Evolutionary conservation across 2,329 filamentous ascomycete species (phyloP).

Genomic region (Venturia oleaginea): DNA sequence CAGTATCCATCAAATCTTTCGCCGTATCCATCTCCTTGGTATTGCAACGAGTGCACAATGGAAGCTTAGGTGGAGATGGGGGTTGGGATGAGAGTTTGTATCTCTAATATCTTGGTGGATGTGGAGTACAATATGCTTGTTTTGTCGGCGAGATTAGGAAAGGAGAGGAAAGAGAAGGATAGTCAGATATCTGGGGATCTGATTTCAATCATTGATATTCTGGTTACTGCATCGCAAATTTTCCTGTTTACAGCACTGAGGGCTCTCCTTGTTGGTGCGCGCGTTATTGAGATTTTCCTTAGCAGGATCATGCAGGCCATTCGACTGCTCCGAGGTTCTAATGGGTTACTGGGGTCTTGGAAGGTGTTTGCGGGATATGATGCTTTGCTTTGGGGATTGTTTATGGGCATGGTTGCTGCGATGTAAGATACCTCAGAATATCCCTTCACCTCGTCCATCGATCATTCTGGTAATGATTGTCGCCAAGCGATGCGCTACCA

Average conservation of each 20-base stretch:
- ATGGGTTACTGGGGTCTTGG: not conserved
- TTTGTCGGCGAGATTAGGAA: not conserved
- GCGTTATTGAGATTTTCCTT: not conserved
- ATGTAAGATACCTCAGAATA: not conserved
- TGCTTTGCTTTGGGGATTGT: not conserved
- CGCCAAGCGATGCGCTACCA: no score
- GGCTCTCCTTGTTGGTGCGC: not conserved
- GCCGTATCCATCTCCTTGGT: not conserved
- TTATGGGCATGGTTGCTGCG: not conserved
- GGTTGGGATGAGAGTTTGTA: not conserved
- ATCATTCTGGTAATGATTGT: no score
- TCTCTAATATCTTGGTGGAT: not conserved
- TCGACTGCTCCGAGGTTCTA: no score
- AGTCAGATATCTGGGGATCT: not conserved
- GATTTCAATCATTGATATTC: not conserved
- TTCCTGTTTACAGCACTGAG: not conserved
- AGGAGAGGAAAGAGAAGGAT: not conserved
- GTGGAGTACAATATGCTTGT: slow-evolving; percentile 5
- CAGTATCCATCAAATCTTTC: not conserved
- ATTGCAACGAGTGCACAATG: not conserved
- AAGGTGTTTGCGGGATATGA: not conserved
- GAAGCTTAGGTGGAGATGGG: not conserved
- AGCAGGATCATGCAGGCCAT: not conserved
- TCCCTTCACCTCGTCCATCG: no score
- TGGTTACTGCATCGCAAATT: not conserved